phyloP scores from a whole-genome alignment of 202 grass and related monocot species.

The Cymbopogon flexuosus region DNA sequence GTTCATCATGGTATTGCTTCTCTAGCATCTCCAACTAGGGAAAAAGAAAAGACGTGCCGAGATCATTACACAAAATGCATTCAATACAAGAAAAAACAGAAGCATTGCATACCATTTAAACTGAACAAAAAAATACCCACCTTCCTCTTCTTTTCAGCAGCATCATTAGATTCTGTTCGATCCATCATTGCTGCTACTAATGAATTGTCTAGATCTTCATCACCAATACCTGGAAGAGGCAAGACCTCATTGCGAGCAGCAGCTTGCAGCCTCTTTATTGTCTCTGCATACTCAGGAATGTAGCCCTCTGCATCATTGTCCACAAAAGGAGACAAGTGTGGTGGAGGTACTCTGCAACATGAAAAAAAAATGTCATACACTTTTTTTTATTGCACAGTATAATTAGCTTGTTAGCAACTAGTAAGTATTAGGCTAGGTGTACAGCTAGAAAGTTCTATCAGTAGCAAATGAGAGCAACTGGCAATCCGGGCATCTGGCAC shows the following conservation, averaged over 20 bases:
- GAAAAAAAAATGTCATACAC: neutral
- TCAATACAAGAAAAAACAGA: neutral
- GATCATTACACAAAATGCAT: neutral
- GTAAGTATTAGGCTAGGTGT: neutral
- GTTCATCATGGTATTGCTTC: conserved; percentile 87
- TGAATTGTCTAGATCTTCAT: conserved; percentile 64
- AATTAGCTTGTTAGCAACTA: neutral
- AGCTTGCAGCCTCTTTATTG: conserved; percentile 63
- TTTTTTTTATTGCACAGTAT: neutral
- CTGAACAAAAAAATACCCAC: conserved; percentile 36
- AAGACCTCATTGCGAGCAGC: conserved; percentile 69
- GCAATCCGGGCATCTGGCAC: neutral
- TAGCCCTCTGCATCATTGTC: conserved; percentile 94
- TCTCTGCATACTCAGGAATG: conserved; percentile 85
- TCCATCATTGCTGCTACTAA: conserved; percentile 61
- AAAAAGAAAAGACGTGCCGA: neutral
- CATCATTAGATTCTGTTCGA: conserved; percentile 56
- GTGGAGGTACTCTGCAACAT: conserved; percentile 74
- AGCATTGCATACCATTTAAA: neutral
- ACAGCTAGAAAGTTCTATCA: neutral
- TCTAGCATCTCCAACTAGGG: conserved; percentile 63
- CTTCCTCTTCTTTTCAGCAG: conserved; percentile 66
- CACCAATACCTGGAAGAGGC: conserved; percentile 78
- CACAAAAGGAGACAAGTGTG: conserved; percentile 96
- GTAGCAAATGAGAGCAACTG: neutral